Percentiles rank a stretch among this genome's conserved stretches.
Conservation (phyloP, 129 eudicot species). For the Smallanthus sonchifolius region DNA sequence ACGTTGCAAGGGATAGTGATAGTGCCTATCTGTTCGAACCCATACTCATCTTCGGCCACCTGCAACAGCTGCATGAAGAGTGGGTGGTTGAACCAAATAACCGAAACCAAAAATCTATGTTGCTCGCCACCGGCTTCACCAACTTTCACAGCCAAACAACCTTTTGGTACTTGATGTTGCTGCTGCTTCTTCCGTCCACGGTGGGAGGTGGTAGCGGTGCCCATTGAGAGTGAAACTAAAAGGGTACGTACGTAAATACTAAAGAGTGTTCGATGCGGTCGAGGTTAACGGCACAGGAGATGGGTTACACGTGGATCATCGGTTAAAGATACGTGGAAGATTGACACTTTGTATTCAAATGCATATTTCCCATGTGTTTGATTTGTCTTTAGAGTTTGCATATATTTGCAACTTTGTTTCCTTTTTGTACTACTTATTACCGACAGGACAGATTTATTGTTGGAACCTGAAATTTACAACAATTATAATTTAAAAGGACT, state of each 20-base stretch:
- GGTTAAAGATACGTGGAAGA: slow-evolving; percentile 36
- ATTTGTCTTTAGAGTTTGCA: not conserved
- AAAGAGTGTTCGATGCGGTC: slow-evolving; percentile 26
- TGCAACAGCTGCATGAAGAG: slow-evolving; percentile 50
- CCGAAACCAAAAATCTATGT: slow-evolving; percentile 54
- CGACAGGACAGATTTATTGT: not conserved
- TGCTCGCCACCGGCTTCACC: slow-evolving; percentile 45
- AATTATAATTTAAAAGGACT: no score
- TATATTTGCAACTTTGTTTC: not conserved
- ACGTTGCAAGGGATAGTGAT: slow-evolving; percentile 61
- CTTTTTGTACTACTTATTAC: not conserved
- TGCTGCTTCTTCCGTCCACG: slow-evolving; percentile 13
- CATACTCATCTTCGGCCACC: slow-evolving; percentile 59
- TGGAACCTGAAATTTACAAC: not conserved
- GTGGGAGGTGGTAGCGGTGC: slow-evolving; percentile 1
- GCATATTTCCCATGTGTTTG: not conserved
- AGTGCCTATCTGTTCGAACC: slow-evolving; percentile 59
- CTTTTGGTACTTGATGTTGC: slow-evolving; percentile 39
- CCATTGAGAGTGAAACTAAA: not conserved
- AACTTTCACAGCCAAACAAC: slow-evolving; percentile 58
- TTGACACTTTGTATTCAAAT: not conserved
- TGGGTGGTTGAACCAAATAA: slow-evolving; percentile 49
- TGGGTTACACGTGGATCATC: slow-evolving; percentile 26
- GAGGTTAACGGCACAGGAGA: slow-evolving; percentile 13
- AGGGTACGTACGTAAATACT: not conserved